Base-by-base conservation (phyloP, 2,329 filamentous ascomycete genomes). In the Monosporascus sp. region DNA sequence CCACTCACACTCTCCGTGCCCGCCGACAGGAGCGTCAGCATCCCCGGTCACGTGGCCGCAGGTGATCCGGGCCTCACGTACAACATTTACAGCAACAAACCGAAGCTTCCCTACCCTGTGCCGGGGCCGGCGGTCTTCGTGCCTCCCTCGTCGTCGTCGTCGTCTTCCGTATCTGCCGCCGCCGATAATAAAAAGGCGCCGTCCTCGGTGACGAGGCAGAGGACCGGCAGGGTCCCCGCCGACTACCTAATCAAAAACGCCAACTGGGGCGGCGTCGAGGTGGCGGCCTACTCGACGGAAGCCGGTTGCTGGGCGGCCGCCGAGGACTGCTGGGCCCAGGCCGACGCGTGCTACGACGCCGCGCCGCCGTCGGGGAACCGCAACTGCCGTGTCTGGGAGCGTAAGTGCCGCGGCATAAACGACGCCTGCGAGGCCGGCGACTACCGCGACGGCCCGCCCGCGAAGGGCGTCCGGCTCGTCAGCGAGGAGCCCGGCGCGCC, bases 191-290 rank as follows among this genome's bases (percentile, higher is more conserved):
- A 44, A 38, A 38, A 24, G 39, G 54, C 22, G 51, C 20, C 6
- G 53, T 46, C 22, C 48, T 52, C 22, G 57, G 57, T 2, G 75
- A 79, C 57, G 69, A 62, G 3, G 72, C 76, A 37, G 83, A 82
- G 9, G 66, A 76, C 15, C 11, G 42, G 42, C 2, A 2, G 20
- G 5, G 72, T 82, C 50, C 85, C 85, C 0, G 51, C 62, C 1
- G 70, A 74, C 60, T 87, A 82, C 63, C 72, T 88, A 38, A 63
- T 85, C 54, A 81, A 83, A 63, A 89, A 88, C 64, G 86, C 74
- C 54, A 89, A 90, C 72, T 90, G 86, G 86, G 88, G 84, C 68
- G 85, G 78, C 49, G 72, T 77, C 54, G 79, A 88, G 62, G 75
- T 89, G 1, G 66, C 78, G 0, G 61, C 69, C 8, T 89, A 86